phyloP scores from a whole-genome alignment of 2,329 filamentous ascomycete genomes.

The Fusarium subtropicale region DNA sequence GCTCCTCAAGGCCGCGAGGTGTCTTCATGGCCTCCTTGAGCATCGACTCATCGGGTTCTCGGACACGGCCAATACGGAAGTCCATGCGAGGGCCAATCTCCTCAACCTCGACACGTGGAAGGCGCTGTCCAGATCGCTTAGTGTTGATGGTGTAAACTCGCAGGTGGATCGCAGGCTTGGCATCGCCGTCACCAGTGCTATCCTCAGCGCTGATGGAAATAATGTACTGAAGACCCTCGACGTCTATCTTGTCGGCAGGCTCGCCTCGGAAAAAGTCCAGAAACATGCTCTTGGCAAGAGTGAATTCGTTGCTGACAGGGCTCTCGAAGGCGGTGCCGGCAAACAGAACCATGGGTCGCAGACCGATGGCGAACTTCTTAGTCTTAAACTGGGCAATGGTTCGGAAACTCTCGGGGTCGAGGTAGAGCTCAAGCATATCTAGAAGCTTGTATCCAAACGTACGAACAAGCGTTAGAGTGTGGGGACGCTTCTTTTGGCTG shows the following conservation, averaged over 20 bases:
- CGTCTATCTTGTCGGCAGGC: constrained; percentile 84
- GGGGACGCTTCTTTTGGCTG: constrained; percentile 94
- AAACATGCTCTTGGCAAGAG: constrained; percentile 86
- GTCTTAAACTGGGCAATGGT: constrained; percentile 80
- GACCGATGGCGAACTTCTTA: constrained; percentile 79
- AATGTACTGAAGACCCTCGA: constrained; percentile 93
- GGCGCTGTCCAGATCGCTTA: constrained; percentile 84
- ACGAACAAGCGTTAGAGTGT: constrained; percentile 84
- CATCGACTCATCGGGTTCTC: constrained; percentile 80
- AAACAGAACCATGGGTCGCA: constrained; percentile 93
- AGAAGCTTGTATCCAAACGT: constrained; percentile 88
- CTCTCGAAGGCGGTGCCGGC: constrained; percentile 89
- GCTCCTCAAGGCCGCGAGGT: constrained; percentile 78
- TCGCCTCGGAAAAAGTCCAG: constrained; percentile 90
- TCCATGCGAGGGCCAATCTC: constrained; percentile 96
- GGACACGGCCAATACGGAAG: constrained; percentile 84
- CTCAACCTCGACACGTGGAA: constrained; percentile 92
- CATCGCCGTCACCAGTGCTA: constrained; percentile 55
- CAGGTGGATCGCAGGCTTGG: constrained; percentile 71
- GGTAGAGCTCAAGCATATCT: constrained; percentile 92
- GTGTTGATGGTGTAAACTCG: constrained; percentile 89
- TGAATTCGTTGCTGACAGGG: constrained; percentile 81
- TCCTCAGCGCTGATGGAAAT: constrained; percentile 84
- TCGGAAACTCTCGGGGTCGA: constrained; percentile 79
- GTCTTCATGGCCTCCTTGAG: constrained; percentile 93